A percentile compares a stretch with the other conserved stretches of the same genome.
These are phyloP conservation scores for Vigna reflexopilosa DNA, from an alignment of 306 rosid species.

Conservation along the genomic window DNA sequence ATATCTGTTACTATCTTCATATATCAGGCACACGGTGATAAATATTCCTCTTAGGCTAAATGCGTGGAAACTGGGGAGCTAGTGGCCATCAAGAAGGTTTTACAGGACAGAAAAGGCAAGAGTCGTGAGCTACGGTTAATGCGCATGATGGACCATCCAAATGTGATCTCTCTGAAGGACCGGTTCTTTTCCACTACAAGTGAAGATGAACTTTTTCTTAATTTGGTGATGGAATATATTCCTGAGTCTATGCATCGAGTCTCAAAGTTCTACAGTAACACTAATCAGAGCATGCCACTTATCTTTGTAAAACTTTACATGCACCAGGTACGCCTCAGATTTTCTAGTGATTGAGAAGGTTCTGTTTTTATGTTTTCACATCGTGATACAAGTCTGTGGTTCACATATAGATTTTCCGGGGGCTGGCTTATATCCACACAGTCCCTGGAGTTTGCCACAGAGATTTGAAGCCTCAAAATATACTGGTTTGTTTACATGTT, in stretches of 20 bases:
- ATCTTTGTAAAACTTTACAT: constrained; percentile 74
- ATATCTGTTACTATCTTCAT: not conserved
- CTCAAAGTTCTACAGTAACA: constrained; percentile 65
- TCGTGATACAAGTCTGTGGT: constrained; percentile 25
- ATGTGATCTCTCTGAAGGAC: constrained; percentile 59
- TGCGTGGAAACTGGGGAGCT: constrained; percentile 50
- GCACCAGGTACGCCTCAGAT: constrained; percentile 64
- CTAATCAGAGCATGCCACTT: constrained; percentile 76
- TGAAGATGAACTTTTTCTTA: constrained; percentile 23
- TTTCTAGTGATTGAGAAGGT: constrained; percentile 2
- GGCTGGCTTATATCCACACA: constrained; percentile 42
- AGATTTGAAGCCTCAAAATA: constrained; percentile 82
- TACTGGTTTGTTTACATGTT: constrained; percentile 60
- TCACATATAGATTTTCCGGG: constrained; percentile 65
- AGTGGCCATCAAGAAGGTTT: constrained; percentile 43
- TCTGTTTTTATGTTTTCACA: not conserved
- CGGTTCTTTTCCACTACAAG: constrained; percentile 26
- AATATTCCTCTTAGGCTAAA: constrained; percentile 38
- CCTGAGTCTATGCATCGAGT: constrained; percentile 77
- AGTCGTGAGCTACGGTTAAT: constrained; percentile 76
- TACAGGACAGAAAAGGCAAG: constrained; percentile 41
- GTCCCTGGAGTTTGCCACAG: constrained; percentile 78
- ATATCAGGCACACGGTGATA: constrained; percentile 14
- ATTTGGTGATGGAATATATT: constrained; percentile 50
- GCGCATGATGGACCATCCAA: constrained; percentile 87